Evolutionary conservation across 768 basidiomycete species (phyloP).

Genomic region (Naganishia kalamii): DNA sequence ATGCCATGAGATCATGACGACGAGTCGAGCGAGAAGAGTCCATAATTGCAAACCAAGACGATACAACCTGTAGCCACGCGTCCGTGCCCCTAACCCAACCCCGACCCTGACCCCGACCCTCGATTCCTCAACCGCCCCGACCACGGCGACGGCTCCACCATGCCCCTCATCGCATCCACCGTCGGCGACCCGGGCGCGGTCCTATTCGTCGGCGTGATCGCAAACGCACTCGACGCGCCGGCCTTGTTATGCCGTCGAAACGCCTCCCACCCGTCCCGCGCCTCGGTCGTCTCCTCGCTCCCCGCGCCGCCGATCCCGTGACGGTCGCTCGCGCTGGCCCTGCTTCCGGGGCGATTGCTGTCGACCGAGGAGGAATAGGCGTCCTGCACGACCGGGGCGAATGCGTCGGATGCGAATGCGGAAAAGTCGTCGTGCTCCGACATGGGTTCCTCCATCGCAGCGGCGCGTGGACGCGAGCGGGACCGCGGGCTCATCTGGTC

Average conservation of each 20-base stretch:
- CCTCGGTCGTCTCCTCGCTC: not conserved
- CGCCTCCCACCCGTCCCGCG: conserved; percentile 11
- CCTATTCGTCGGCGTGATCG: conserved; percentile 7
- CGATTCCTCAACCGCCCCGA: not conserved
- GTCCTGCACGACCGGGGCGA: conserved; percentile 4
- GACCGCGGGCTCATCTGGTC: not conserved
- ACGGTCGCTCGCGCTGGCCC: not conserved
- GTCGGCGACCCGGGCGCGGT: conserved; percentile 4
- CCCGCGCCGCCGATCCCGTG: not conserved
- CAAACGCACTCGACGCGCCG: not conserved
- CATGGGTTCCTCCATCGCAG: not conserved
- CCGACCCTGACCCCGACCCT: not conserved
- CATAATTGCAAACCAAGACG: not conserved
- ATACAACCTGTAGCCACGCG: too few relatives aligned
- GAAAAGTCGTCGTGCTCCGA: conserved; percentile 6
- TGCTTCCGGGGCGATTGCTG: not conserved
- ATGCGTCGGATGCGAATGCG: conserved; percentile 13
- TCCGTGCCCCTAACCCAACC: not conserved
- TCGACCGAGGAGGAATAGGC: not conserved
- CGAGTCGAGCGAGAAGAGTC: not conserved
- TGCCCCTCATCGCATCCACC: not conserved
- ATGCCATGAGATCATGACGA: not conserved
- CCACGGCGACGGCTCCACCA: not conserved
- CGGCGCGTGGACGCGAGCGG: conserved; percentile 1
- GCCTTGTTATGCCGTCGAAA: not conserved